Evolutionary conservation across 148 eudicot genomes (phyloP).

Genomic region (Fallopia convolvulus): DNA sequence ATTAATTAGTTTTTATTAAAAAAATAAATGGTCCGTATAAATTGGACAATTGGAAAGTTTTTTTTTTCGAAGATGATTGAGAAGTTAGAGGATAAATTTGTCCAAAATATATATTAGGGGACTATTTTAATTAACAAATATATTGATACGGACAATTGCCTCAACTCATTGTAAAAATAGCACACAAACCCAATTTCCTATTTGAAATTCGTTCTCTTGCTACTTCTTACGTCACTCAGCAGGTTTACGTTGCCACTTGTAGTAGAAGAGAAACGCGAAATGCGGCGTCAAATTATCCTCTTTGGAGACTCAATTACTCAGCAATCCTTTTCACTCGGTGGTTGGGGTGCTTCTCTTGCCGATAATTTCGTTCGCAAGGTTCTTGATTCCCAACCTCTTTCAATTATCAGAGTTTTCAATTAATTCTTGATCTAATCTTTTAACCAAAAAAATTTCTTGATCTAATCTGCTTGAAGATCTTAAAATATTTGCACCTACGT

Average conservation of each 20-base stretch:
- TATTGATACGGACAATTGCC: too few relatives aligned
- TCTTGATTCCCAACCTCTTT: not conserved
- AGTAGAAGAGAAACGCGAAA: not conserved
- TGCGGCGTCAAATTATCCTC: slow-evolving; percentile 63
- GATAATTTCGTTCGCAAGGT: slow-evolving; percentile 74
- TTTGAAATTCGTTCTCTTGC: too few relatives aligned
- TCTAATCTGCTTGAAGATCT: not conserved
- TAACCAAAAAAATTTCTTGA: not conserved
- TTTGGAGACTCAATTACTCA: slow-evolving; percentile 87
- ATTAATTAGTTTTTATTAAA: too few relatives aligned
- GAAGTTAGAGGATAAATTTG: too few relatives aligned
- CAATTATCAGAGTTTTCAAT: not conserved
- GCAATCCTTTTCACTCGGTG: slow-evolving; percentile 55
- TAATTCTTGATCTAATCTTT: not conserved
- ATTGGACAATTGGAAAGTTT: too few relatives aligned
- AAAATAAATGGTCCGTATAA: too few relatives aligned
- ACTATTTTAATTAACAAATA: too few relatives aligned
- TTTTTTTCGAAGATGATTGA: too few relatives aligned
- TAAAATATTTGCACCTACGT: slow-evolving; percentile 14
- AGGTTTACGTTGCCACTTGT: not conserved
- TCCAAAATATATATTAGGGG: too few relatives aligned
- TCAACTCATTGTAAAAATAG: too few relatives aligned
- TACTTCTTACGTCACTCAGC: too few relatives aligned
- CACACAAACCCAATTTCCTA: too few relatives aligned
- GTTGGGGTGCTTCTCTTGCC: slow-evolving; percentile 85